Conservation (phyloP, 2,329 filamentous ascomycete genomes). For the Aspergillus candidus region DNA sequence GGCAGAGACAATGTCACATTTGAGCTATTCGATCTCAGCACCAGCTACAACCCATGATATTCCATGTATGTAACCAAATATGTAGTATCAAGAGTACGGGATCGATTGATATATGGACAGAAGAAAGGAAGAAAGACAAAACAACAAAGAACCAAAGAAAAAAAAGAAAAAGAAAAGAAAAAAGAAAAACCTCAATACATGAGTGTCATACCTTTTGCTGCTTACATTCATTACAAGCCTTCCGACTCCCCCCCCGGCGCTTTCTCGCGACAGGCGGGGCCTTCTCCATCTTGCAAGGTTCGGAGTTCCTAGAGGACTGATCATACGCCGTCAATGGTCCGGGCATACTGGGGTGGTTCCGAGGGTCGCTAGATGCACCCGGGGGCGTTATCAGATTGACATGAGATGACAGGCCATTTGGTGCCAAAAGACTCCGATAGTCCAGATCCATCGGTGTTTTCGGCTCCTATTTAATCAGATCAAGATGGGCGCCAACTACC, state of each 20-base stretch:
- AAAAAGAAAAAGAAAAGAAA: constrained; percentile 3
- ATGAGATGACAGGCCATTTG: constrained; percentile 26
- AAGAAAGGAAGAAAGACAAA: constrained; percentile 1
- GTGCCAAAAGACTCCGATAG: constrained; percentile 30
- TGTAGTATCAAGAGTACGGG: neutral
- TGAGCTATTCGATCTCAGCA: constrained; percentile 42
- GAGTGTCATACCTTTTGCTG: constrained; percentile 56
- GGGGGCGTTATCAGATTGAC: constrained; percentile 24
- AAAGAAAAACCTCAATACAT: neutral
- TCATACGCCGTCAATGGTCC: constrained; percentile 26
- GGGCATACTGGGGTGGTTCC: constrained; percentile 27
- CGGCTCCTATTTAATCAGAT: no score
- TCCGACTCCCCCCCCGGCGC: constrained; percentile 35
- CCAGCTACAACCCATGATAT: constrained; percentile 11
- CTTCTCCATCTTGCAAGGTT: constrained; percentile 35
- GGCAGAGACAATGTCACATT: constrained; percentile 61
- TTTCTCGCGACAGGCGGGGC: constrained; percentile 44
- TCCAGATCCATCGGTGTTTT: constrained; percentile 30
- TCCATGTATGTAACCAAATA: neutral
- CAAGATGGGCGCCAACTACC: no score
- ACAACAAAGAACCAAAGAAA: constrained; percentile 1
- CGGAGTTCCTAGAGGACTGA: constrained; percentile 27
- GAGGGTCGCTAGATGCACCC: constrained; percentile 27
- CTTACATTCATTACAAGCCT: constrained; percentile 62
- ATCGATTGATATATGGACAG: constrained; percentile 1